Percentiles rank a stretch among this genome's conserved stretches.
Conservation (phyloP, 495 filamentous ascomycete genomes). For the Venustampulla echinocandica region DNA sequence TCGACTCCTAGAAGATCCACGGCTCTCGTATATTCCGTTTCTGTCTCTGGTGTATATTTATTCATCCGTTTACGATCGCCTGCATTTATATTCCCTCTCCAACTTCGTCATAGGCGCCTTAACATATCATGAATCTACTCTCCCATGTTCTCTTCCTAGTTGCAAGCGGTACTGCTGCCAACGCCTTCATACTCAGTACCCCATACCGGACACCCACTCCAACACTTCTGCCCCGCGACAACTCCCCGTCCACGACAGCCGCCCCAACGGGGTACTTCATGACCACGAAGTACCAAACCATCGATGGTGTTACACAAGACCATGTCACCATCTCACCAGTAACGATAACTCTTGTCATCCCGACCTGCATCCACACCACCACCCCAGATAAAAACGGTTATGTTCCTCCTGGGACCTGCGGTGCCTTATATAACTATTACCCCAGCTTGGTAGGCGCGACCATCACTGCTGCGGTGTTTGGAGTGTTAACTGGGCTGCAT, state of each 20-base stretch:
- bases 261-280: conserved; percentile 11
- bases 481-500: conserved; percentile 29
- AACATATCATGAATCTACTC: too few relatives aligned
- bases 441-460: conserved; percentile 28
- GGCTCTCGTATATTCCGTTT: too few relatives aligned
- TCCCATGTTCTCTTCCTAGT: not conserved
- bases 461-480: conserved; percentile 30
- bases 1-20: too few relatives aligned
- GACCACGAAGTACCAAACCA: conserved; percentile 21
- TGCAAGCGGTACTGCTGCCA: not conserved
- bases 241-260: not conserved
- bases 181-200: not conserved
- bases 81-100: too few relatives aligned
- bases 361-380: conserved; percentile 25
- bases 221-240: not conserved
- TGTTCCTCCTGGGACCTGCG: conserved; percentile 31
- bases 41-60: too few relatives aligned
- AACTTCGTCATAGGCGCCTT: too few relatives aligned
- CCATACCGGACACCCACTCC: not conserved
- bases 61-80: too few relatives aligned
- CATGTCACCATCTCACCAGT: conserved; percentile 18
- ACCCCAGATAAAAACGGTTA: conserved; percentile 32
- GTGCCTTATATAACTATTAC: conserved; percentile 32
- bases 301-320: conserved; percentile 21
- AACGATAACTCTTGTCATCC: conserved; percentile 20